Evolutionary conservation across 192 early-diverging fungal species (phyloP).

Genomic region (Linnemannia elongata): DNA sequence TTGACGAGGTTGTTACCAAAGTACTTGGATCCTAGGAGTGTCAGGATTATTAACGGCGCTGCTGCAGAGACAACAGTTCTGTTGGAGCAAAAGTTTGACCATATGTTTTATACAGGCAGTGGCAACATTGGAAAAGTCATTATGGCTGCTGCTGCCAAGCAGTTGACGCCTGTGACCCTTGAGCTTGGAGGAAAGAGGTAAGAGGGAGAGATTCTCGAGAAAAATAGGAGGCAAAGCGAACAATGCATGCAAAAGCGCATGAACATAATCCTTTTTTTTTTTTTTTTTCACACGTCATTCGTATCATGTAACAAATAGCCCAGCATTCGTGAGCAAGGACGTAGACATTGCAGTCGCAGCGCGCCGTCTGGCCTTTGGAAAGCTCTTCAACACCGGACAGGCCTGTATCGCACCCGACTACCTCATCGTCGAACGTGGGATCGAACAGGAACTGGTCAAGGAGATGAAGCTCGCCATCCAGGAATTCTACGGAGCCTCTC

Average conservation of each 20-base stretch:
- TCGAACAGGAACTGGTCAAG: conserved; percentile 63
- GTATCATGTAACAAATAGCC: conserved; percentile 46
- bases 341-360: conserved; percentile 73
- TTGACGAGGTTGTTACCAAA: conserved; percentile 75
- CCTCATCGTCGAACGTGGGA: conserved; percentile 67
- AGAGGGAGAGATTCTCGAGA: neutral
- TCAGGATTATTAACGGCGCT: conserved; percentile 83
- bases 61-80: conserved; percentile 80
- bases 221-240: neutral
- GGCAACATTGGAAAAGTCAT: conserved; percentile 85
- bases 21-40: conserved; percentile 78
- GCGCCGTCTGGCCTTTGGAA: conserved; percentile 84
- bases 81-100: conserved; percentile 86
- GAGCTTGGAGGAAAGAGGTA: conserved; percentile 95
- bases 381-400: conserved; percentile 91
- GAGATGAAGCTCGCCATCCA: conserved; percentile 56
- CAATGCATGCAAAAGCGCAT: neutral
- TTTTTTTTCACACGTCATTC: neutral
- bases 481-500: conserved; percentile 59
- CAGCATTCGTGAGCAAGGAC: conserved; percentile 76
- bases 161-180: conserved; percentile 89
- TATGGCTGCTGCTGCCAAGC: conserved; percentile 85
- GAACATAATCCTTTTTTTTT: neutral
- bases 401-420: conserved; percentile 87
- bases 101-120: conserved; percentile 95